Percentiles rank a stretch among this genome's conserved stretches.
Conservation (phyloP, 345 rosid genomes). For the Capsella bursapastoris region DNA sequence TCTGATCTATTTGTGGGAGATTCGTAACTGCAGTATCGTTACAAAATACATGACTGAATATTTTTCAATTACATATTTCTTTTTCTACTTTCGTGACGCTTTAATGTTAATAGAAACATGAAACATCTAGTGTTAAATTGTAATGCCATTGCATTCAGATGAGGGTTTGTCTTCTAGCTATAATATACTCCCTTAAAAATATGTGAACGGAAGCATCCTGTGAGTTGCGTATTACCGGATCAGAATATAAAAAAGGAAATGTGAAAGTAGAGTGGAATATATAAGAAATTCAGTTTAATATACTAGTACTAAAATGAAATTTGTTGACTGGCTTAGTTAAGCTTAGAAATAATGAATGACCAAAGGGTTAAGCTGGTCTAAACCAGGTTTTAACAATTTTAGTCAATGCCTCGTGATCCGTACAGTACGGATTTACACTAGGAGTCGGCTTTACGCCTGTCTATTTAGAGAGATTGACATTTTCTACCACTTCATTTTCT, state of each 20-base stretch:
- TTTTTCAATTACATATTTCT: neutral
- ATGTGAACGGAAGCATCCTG: neutral
- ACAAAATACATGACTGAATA: neutral
- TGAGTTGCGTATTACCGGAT: neutral
- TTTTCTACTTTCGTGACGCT: too few relatives aligned
- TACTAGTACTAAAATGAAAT: neutral
- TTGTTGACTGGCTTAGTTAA: conserved; percentile 7
- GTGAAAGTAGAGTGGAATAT: neutral
- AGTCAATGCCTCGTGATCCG: conserved; percentile 39
- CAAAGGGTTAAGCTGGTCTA: conserved; percentile 15
- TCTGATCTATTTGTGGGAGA: neutral
- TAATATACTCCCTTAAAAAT: too few relatives aligned
- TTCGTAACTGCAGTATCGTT: neutral
- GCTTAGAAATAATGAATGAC: conserved; percentile 21
- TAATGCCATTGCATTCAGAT: neutral
- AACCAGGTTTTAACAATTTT: neutral
- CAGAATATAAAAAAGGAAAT: neutral
- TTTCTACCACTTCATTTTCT: neutral
- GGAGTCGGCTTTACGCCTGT: conserved; percentile 31
- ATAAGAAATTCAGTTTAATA: neutral
- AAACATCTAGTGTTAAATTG: neutral
- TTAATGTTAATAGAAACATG: too few relatives aligned
- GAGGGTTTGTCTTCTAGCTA: neutral
- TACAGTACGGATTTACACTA: conserved; percentile 38
- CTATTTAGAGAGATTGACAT: conserved; percentile 18